Evolutionary conservation across 2,329 filamentous ascomycete genomes (phyloP), one percentile per base, ranked within the genome.

Genomic region (Pseudofabraea citricarpa): DNA sequence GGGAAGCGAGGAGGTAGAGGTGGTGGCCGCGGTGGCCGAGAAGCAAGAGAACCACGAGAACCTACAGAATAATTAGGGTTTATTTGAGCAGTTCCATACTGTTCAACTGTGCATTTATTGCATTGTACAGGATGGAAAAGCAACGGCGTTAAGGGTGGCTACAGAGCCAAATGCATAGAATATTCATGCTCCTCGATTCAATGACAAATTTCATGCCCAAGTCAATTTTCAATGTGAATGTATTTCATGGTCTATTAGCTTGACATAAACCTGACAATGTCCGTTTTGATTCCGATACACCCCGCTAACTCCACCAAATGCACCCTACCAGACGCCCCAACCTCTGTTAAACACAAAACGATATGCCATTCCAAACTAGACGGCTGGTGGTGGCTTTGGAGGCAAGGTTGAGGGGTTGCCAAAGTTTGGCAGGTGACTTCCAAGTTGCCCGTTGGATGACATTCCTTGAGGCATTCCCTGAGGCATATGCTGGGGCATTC

Each of bases 371-470:
- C 20, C 15, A 36, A 36, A 40, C 52, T 56, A 63, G 54, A 58
- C 51, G 40, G 58, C 58, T 36, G 73, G 70, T 31, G 74, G 74
- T 26, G 75, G 75, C 54, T 77, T 78, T 8, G 73, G 68, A 36
- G 75, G 75, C 33, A 79, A 62, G 40, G 73, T 72, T 13, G 74
- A 63, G 5, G 74, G 71, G 23, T 73, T 72, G 22, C 74, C 74
- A 61, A 72, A 78, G 51, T 77, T 77, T n/a, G 74, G 71, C 41
- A 77, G 72, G 51, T 69, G 72, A 55, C 67, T 74, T 45, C 69
- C 65, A 43, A 56, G 43, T 43, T 59, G 57, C 35, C 51, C 58
- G 44, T 52, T 57, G 24, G 55, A 51, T 33, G 47, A 27, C 41
- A 61, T 55, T 6, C 49, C 47, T 37, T 54, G 55, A 23, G 49